Percentiles rank a stretch among this genome's conserved stretches.
Conservation (phyloP, 345 rosid species). For the Combretum micranthum region DNA sequence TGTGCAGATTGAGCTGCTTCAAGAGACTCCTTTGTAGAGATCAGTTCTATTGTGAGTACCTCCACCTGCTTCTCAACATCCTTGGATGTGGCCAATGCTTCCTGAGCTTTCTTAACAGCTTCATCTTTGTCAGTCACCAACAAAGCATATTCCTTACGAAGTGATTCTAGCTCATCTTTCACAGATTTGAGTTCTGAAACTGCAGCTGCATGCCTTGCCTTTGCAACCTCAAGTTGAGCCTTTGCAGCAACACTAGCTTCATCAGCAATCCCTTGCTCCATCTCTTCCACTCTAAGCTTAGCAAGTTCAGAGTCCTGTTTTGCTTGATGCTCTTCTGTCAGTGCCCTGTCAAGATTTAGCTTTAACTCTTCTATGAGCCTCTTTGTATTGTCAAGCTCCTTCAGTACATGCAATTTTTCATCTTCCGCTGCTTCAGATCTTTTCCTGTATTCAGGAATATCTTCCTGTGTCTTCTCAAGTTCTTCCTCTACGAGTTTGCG, state of each 20-base stretch:
- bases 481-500: slow-evolving; percentile 68
- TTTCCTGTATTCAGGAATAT: slow-evolving; percentile 59
- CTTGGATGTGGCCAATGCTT: slow-evolving; percentile 55
- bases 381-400: slow-evolving; percentile 73
- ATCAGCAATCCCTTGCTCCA: slow-evolving; percentile 88
- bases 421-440: slow-evolving; percentile 57
- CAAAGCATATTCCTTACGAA: slow-evolving; percentile 42
- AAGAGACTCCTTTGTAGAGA: too few species aligned
- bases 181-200: slow-evolving; percentile 64
- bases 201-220: slow-evolving; percentile 69
- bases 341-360: slow-evolving; percentile 83
- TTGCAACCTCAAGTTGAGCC: slow-evolving; percentile 93
- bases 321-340: slow-evolving; percentile 85
- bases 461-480: slow-evolving; percentile 55
- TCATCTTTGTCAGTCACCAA: slow-evolving; percentile 51
- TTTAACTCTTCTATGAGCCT: slow-evolving; percentile 79
- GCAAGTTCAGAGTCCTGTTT: slow-evolving; percentile 91
- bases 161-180: slow-evolving; percentile 54
- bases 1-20: too few species aligned
- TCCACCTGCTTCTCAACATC: slow-evolving; percentile 89
- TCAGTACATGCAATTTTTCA: slow-evolving; percentile 44
- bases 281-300: slow-evolving; percentile 79
- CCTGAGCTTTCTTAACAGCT: slow-evolving; percentile 68
- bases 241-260: slow-evolving; percentile 90
- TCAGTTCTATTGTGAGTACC: slow-evolving; percentile 13